A percentile compares a stretch with the other conserved stretches of the same genome.
Conservation (phyloP, 306 rosid species). For the Lablab purpureus region DNA sequence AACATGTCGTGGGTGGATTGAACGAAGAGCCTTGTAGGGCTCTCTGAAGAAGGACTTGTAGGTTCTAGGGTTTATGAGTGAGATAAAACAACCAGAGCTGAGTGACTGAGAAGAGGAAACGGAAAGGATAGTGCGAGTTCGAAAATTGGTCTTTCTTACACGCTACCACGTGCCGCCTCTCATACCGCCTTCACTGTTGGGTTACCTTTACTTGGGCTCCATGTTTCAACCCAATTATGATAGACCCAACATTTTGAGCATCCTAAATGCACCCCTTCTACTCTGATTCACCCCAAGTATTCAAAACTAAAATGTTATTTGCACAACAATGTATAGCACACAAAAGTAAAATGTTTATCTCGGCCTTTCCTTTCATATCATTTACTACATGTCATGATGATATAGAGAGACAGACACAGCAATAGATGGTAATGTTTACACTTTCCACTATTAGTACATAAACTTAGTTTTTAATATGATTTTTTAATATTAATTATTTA, state of each 20-base stretch:
- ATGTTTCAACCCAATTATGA: background rate
- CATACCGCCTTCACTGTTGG: constrained; percentile 32
- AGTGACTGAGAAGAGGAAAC: background rate
- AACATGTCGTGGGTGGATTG: background rate
- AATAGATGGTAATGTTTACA: too few relatives aligned
- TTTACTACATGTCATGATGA: too few relatives aligned
- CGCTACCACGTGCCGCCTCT: constrained; percentile 50
- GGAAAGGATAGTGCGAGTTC: background rate
- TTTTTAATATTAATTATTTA: too few relatives aligned
- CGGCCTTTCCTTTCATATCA: too few relatives aligned
- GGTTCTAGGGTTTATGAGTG: constrained; percentile 53
- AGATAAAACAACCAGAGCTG: background rate
- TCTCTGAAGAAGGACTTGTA: background rate
- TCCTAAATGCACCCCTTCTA: too few relatives aligned
- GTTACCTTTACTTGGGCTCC: background rate
- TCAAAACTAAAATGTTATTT: too few relatives aligned
- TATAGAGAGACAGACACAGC: too few relatives aligned
- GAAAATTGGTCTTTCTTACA: background rate
- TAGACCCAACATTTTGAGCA: background rate
- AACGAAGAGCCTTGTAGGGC: constrained; percentile 18
- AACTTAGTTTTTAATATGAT: too few relatives aligned
- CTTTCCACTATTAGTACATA: too few relatives aligned
- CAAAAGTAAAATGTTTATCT: too few relatives aligned
- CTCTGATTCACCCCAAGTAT: too few relatives aligned
- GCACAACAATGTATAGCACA: too few relatives aligned